phyloP scores from a whole-genome alignment of 352 stramenopile species.

The Pythium periplocum region DNA sequence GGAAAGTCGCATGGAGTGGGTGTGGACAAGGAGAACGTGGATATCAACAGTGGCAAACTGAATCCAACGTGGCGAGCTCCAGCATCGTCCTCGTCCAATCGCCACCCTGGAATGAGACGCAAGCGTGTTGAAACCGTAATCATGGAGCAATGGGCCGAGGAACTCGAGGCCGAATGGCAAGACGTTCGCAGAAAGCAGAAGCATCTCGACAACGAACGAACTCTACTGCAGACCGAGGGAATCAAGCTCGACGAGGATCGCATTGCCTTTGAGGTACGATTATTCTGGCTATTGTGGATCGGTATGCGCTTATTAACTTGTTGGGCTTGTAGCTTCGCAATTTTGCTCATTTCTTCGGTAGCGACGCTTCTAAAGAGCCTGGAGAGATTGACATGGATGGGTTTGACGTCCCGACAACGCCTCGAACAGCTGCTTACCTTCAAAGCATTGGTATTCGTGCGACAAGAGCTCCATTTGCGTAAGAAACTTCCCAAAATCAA shows the following conservation, averaged over 20 bases:
- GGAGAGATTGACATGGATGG: constrained; percentile 13
- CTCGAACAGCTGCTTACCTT: constrained; percentile 15
- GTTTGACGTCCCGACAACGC: constrained; percentile 15
- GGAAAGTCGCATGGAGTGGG: background rate
- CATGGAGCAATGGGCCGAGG: constrained; percentile 17
- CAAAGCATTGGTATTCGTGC: constrained; percentile 16
- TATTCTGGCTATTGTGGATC: background rate
- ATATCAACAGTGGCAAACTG: constrained; percentile 17
- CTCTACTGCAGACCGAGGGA: constrained; percentile 8
- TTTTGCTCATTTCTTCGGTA: constrained; percentile 19
- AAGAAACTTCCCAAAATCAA: too few relatives aligned
- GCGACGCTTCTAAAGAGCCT: background rate
- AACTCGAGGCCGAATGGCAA: constrained; percentile 14
- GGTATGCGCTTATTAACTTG: background rate
- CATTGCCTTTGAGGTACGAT: constrained; percentile 14
- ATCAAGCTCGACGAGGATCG: constrained; percentile 14
- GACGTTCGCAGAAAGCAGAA: constrained; percentile 8
- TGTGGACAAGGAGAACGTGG: constrained; percentile 18
- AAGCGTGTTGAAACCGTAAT: constrained; percentile 9
- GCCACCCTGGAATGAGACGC: background rate
- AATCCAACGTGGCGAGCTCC: background rate
- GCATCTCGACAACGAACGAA: constrained; percentile 11
- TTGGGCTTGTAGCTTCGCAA: constrained; percentile 2
- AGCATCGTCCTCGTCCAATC: background rate
- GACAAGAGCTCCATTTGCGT: background rate